Percentiles rank a stretch among this genome's conserved stretches.
Evolutionary conservation across 768 basidiomycete genomes (phyloP).

Genomic region (Pisolithus sp.): DNA sequence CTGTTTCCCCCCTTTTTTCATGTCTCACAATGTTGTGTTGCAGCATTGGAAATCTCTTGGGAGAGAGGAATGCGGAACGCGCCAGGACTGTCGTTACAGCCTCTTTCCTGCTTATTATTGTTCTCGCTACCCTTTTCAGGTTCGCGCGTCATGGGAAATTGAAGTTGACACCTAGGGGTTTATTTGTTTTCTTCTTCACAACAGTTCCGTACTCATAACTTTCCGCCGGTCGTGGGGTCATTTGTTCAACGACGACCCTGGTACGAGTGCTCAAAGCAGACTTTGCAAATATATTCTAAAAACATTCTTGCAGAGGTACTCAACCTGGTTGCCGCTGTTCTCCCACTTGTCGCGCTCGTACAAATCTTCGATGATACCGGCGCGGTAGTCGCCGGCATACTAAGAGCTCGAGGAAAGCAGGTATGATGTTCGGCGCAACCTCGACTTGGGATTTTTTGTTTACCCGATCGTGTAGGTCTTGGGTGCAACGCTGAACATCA

Average conservation of each 20-base stretch:
- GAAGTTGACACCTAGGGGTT: neutral
- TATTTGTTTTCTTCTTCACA: neutral
- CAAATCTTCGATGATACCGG: constrained; percentile 77
- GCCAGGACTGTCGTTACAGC: constrained; percentile 66
- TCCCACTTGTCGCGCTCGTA: constrained; percentile 73
- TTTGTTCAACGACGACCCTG: constrained; percentile 66
- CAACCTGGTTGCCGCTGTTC: constrained; percentile 47
- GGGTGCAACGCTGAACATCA: constrained; percentile 76
- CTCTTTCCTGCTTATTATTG: constrained; percentile 57
- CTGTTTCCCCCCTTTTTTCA: neutral
- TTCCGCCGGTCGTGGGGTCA: constrained; percentile 67
- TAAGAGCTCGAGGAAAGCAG: constrained; percentile 80
- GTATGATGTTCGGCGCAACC: constrained; percentile 21
- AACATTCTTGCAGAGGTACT: constrained; percentile 14
- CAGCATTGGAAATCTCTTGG: constrained; percentile 84
- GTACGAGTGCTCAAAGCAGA: constrained; percentile 22
- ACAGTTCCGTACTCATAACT: constrained; percentile 46
- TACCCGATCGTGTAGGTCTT: constrained; percentile 40
- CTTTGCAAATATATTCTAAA: no score
- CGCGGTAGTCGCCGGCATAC: constrained; percentile 69
- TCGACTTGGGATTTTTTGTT: neutral
- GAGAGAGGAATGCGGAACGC: constrained; percentile 66
- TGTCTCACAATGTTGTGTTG: neutral
- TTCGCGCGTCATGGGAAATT: constrained; percentile 16
- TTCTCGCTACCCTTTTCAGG: constrained; percentile 58